A percentile compares a stretch with the other conserved stretches of the same genome.
phyloP scores from a whole-genome alignment of 495 filamentous ascomycete species.

The Chaetomidium leptoderma region DNA sequence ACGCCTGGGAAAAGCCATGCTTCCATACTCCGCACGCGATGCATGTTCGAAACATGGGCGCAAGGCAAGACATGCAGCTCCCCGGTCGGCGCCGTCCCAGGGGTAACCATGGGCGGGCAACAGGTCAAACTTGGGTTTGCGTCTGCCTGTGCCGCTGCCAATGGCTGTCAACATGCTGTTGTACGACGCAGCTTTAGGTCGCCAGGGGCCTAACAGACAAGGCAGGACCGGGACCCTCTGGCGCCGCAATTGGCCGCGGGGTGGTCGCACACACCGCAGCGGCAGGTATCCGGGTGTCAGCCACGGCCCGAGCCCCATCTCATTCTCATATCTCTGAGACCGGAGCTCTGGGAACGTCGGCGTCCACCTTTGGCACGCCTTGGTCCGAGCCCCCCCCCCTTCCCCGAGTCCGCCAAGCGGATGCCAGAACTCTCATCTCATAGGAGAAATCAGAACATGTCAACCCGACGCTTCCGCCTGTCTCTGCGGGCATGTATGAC shows the following conservation, averaged over 20 bases:
- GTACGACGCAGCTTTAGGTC: slow-evolving; percentile 4
- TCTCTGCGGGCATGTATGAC: slow-evolving; percentile 2
- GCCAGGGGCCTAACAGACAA: neutral
- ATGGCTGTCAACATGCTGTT: slow-evolving; percentile 4
- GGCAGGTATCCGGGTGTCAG: slow-evolving; percentile 15
- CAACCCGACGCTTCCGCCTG: neutral
- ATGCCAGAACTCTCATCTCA: neutral
- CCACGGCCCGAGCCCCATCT: slow-evolving; percentile 15
- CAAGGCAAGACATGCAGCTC: slow-evolving; percentile 7
- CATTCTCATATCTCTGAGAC: slow-evolving; percentile 12
- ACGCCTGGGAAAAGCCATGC: neutral
- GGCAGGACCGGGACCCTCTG: neutral
- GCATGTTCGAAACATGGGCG: neutral
- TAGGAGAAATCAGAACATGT: slow-evolving; percentile 7
- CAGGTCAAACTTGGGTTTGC: neutral
- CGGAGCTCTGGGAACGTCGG: slow-evolving; percentile 6
- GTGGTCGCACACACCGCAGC: neutral
- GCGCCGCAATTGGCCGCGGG: slow-evolving; percentile 11
- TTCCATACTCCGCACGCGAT: slow-evolving; percentile 1
- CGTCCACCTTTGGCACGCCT: neutral
- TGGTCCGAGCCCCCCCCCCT: neutral
- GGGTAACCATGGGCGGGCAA: slow-evolving; percentile 4
- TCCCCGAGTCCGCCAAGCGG: slow-evolving; percentile 1
- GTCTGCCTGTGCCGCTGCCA: slow-evolving; percentile 1
- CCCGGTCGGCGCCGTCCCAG: neutral